Conservation (phyloP, 2,329 filamentous ascomycete species). For the Periglandula ipomoeae region DNA sequence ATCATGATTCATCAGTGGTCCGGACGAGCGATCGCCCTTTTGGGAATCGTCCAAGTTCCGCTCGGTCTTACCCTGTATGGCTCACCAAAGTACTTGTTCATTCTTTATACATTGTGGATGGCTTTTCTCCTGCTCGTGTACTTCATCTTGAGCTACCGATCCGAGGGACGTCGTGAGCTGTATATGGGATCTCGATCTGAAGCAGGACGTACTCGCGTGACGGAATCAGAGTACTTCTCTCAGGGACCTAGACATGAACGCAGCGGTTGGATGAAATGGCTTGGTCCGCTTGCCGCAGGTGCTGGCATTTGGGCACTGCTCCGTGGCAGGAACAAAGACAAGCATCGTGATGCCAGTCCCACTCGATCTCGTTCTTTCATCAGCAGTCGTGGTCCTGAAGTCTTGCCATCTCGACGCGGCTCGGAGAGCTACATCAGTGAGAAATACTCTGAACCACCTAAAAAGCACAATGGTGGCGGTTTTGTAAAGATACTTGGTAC, state of each 20-base stretch:
- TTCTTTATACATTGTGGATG: conserved; percentile 76
- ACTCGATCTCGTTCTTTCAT: conserved; percentile 28
- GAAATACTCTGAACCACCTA: conserved; percentile 47
- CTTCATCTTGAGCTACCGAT: conserved; percentile 68
- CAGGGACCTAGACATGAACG: conserved; percentile 23
- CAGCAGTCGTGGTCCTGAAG: conserved; percentile 35
- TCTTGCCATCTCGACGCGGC: conserved; percentile 40
- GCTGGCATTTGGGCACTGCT: conserved; percentile 39
- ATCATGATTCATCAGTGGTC: conserved; percentile 78
- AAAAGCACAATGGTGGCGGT: conserved; percentile 37
- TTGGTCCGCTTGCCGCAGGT: conserved; percentile 44
- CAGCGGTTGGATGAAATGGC: conserved; percentile 31
- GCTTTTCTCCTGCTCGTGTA: conserved; percentile 63
- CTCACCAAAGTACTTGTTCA: conserved; percentile 74
- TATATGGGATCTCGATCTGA: conserved; percentile 50
- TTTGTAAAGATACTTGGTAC: conserved; percentile 53
- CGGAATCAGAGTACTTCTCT: conserved; percentile 31
- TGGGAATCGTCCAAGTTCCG: conserved; percentile 81
- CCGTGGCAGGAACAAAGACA: conserved; percentile 33
- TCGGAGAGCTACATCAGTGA: conserved; percentile 56
- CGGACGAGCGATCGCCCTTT: conserved; percentile 65
- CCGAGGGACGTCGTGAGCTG: conserved; percentile 45
- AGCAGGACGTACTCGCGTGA: conserved; percentile 28
- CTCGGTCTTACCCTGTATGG: conserved; percentile 88
- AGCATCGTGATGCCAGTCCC: conserved; percentile 31